These are phyloP conservation scores for Platismatia glauca DNA, from an alignment of 495 filamentous ascomycete species.

Conservation along the genomic window DNA sequence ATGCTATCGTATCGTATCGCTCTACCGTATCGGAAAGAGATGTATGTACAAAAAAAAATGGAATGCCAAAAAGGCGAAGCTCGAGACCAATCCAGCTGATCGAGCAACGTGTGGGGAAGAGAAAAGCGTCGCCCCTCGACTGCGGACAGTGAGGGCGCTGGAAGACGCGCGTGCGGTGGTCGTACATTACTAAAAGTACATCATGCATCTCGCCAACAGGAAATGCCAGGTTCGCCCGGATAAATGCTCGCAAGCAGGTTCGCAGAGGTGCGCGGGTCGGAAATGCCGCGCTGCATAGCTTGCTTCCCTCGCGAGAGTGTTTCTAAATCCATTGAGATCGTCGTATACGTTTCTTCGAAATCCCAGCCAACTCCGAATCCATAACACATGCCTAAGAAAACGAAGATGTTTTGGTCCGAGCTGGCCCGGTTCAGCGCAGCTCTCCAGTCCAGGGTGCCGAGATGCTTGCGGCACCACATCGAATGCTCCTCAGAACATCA, in stretches of 20 bases:
- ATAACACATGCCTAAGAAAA: background rate
- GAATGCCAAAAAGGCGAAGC: background rate
- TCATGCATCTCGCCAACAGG: background rate
- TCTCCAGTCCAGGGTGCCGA: background rate
- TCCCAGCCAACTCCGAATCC: background rate
- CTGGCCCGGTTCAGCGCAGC: background rate
- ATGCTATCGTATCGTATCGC: too few species aligned
- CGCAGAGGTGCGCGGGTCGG: too few species aligned
- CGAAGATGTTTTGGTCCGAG: background rate
- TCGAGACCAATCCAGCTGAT: background rate
- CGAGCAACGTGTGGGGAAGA: too few species aligned
- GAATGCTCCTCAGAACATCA: conserved; percentile 14
- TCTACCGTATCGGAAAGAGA: background rate
- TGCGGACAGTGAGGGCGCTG: too few species aligned
- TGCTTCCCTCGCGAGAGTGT: background rate
- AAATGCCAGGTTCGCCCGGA: background rate
- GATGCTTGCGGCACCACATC: background rate
- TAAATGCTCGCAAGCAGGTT: background rate
- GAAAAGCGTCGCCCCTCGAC: too few species aligned
- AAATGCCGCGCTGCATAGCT: background rate
- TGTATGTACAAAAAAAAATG: background rate
- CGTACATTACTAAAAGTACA: background rate
- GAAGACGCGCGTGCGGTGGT: too few species aligned
- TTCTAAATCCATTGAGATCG: background rate
- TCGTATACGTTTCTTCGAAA: background rate